Evolutionary conservation across 768 basidiomycete species (phyloP).

Genomic region (Tricholoma hemisulphureum): DNA sequence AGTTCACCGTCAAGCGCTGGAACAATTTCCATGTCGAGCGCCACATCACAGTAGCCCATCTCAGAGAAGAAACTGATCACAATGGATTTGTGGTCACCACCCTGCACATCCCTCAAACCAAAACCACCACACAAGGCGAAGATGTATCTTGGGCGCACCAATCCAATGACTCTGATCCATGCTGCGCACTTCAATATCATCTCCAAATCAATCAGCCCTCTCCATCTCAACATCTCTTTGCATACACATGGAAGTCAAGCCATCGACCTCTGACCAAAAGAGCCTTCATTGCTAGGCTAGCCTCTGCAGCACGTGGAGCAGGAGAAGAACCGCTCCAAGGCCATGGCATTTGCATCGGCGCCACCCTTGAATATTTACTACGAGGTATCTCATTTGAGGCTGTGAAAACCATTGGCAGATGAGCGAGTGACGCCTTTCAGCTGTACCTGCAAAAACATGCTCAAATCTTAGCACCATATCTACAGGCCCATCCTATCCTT

Average conservation of each 20-base stretch:
- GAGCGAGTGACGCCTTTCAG: no score
- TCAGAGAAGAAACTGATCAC: background rate
- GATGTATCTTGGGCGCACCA: background rate
- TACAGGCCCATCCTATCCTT: conserved; percentile 2
- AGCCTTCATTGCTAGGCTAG: background rate
- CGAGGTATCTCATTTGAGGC: no score
- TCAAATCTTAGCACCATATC: conserved; percentile 9
- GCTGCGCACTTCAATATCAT: background rate
- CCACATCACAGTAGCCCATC: background rate
- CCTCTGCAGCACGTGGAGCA: background rate
- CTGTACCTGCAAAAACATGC: conserved; percentile 11
- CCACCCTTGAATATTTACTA: no score
- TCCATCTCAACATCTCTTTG: background rate
- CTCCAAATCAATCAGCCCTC: background rate
- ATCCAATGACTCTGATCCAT: background rate
- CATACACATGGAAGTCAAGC: no score
- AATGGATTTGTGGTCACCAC: background rate
- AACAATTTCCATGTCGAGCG: no score
- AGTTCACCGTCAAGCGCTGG: no score
- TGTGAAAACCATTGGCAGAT: no score
- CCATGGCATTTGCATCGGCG: no score
- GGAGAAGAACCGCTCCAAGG: background rate
- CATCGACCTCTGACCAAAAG: no score
- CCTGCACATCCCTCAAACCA: conserved; percentile 14
- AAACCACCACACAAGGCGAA: conserved; percentile 4